Evolutionary conservation across 164 flowering plant genomes (phyloP).

Genomic region (Berberis thunbergii): DNA sequence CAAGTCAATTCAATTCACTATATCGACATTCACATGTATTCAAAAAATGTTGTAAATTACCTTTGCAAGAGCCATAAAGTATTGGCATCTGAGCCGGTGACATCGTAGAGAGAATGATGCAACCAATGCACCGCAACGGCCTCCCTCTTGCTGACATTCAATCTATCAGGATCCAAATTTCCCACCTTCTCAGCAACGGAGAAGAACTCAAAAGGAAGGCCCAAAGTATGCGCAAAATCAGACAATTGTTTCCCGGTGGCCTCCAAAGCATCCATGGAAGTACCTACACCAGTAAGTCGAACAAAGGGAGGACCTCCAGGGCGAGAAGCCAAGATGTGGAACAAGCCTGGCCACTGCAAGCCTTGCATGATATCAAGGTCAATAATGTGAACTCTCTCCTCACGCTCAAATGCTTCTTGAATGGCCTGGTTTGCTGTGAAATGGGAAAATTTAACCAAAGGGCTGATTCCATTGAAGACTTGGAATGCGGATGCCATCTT

Average conservation of each 20-base stretch:
- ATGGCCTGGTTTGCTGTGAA: constrained; percentile 97
- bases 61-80: constrained; percentile 83
- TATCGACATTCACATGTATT: neutral
- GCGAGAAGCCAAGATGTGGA: constrained; percentile 83
- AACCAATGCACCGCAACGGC: constrained; percentile 97
- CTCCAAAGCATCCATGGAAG: constrained; percentile 66
- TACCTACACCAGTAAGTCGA: constrained; percentile 82
- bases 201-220: constrained; percentile 82
- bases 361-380: constrained; percentile 99
- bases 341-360: constrained; percentile 93
- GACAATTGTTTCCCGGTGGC: constrained; percentile 91
- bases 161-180: constrained; percentile 59
- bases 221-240: constrained; percentile 80
- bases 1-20: neutral
- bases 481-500: constrained; percentile 84
- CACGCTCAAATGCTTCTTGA: constrained; percentile 91
- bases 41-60: constrained; percentile 19
- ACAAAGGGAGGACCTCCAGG: constrained; percentile 90
- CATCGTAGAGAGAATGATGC: constrained; percentile 92
- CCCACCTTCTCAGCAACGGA: constrained; percentile 87
- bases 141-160: constrained; percentile 75
- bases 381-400: constrained; percentile 89
- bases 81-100: constrained; percentile 83
- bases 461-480: constrained; percentile 96
- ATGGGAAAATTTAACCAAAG: constrained; percentile 91